Base-by-base conservation (phyloP, 306 rosid genomes). In the Elaeagnus macrophylla region DNA sequence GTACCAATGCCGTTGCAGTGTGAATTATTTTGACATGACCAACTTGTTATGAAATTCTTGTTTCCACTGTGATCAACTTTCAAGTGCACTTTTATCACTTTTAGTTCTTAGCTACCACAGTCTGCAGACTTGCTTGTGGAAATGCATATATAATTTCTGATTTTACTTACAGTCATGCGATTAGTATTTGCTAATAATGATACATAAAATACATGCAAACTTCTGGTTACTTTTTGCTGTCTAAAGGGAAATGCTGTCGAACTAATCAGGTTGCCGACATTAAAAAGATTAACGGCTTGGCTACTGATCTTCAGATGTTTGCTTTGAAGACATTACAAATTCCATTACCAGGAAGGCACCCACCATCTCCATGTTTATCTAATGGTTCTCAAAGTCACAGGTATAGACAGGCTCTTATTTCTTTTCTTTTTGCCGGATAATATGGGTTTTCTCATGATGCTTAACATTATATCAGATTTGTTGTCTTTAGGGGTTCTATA, bases 231-330 rank as follows among this genome's bases (percentile, higher is more conserved):
- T 45, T 45, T 4, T 13, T 37, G 8, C 53, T 2, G 1, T 53
- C 53, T 37, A 43, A 57, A 56, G 44, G 44, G 47, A 61, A 61
- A 57, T 66, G 57, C 40, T 53, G 35, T 57, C 53, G 43, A 39
- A 69, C 65, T 19, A 54, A 65, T 67, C 70, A 87, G 95, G 95
- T 87, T 64, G 79, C 85, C 47, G 95, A 87, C 72, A 65, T 87
- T 62, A 87, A 75, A 72, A 81, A 88, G 79, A 76, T 87, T 81
- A 87, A 87, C 60, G 84, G 94, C 25, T 67, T 87, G 63, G 86
- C 86, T 19, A 60, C 95, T 20, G 95, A 87, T 77, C 84, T 83
- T 69, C 95, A 87, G 75, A 83, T 87, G 95, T 87, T 83, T 67
- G 94, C 95, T 32, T 68, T 81, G 77, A 75, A 81, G 75, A 75